A percentile compares a stretch with the other conserved stretches of the same genome.
Evolutionary conservation across 176 grass and related monocot genomes (phyloP).

Genomic region (Dendrocalamus sinicus): DNA sequence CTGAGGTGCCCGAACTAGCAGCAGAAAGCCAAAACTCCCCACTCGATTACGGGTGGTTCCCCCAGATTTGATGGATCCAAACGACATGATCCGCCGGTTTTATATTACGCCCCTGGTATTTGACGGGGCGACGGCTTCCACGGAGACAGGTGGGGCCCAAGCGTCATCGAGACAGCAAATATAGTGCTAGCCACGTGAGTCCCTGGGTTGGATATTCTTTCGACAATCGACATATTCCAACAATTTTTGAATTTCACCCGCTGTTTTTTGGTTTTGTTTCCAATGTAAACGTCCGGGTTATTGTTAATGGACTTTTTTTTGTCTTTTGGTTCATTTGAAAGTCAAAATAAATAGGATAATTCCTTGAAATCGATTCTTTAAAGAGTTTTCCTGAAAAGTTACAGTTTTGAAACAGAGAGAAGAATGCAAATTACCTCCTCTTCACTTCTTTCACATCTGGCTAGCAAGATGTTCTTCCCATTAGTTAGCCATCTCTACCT

Average conservation of each 20-base stretch:
- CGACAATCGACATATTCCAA: background rate
- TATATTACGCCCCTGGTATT: constrained; percentile 17
- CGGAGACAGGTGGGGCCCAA: background rate
- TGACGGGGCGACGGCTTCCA: background rate
- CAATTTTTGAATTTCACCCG: too few relatives aligned
- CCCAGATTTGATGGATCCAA: constrained; percentile 26
- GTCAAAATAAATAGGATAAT: too few relatives aligned
- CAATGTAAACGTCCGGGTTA: background rate
- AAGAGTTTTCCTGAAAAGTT: too few relatives aligned
- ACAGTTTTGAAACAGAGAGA: too few relatives aligned
- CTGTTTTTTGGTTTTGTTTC: background rate
- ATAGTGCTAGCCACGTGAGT: background rate
- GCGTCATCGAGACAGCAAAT: background rate
- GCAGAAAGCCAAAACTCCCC: background rate
- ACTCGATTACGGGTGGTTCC: background rate
- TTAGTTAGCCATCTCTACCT: too few relatives aligned
- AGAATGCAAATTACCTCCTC: too few relatives aligned
- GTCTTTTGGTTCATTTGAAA: too few relatives aligned
- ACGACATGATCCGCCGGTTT: constrained; percentile 25
- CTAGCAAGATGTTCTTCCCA: too few relatives aligned
- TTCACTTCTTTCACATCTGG: too few relatives aligned
- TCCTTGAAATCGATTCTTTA: too few relatives aligned
- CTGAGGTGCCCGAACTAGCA: fast-evolving
- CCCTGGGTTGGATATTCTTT: constrained; percentile 18
- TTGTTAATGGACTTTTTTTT: too few relatives aligned